Base-by-base conservation (phyloP, 441 rosid genomes). In the Bocquillonia castaneifolia region DNA sequence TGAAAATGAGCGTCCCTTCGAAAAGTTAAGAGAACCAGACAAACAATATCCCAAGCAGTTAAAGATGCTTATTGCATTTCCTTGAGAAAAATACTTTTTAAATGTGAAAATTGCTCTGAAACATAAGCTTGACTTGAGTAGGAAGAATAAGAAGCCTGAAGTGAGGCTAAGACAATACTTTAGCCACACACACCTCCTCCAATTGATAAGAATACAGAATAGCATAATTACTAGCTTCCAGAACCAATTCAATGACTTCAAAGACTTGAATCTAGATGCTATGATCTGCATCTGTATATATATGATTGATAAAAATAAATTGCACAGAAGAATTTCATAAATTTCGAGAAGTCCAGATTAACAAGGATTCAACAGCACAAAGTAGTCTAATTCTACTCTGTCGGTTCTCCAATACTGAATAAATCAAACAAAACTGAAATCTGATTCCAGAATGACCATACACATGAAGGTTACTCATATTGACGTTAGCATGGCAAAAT, bases 281-380 rank as follows among this genome's bases (percentile, higher is more conserved):
- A 59, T 39, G 68, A 59, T 39, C 68, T 66, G 58, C 14, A 59
- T 40, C 68, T 66, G 59, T 18, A 26, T 42, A 55, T 34, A 66
- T 53, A 67, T 23, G 59, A 58, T 63, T 56, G 14, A 40, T 23
- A 15, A 26, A 52, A 51, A 66, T 63, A 56, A 34, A 57, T 60
- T 3, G 31, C 55, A 20, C 26, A 52, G n/a, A 39, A 40, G 14
- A 36, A 20, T 40, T 13, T 29, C 31, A 45, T 51, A 28, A 60
- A 58, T 14, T 37, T 59, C 8, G 12, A 29, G 45, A 62, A 10
- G 51, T 29, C 53, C 74, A 61, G 73, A 79, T 70, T 74, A n/a
- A 68, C n/a, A 59, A 52, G 70, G 47, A 67, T 70, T 59, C 63
- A 61, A 45, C 53, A 64, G 42, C 31, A 59, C 68, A 70, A 66